A percentile compares a stretch with the other conserved stretches of the same genome.
These are phyloP conservation scores for Paramecium primaurelia DNA, from an alignment of 73 alveolate genomes.

Conservation along the genomic window DNA sequence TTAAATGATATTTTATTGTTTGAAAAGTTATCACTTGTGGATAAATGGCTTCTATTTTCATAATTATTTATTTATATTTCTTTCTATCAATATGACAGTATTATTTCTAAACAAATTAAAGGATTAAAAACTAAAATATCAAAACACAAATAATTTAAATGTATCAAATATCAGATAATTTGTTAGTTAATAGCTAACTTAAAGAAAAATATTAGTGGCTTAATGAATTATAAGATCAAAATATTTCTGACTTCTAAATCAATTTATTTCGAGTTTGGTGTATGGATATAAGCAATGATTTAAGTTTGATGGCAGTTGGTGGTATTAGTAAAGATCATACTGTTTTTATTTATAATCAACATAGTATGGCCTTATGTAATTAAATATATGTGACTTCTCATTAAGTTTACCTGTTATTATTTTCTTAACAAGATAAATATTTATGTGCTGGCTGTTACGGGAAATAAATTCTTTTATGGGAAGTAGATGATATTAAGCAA, in stretches of 20 bases:
- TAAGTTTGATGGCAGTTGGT: not conserved
- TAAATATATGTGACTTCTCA: not conserved
- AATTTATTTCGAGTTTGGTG: not conserved
- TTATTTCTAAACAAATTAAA: not conserved
- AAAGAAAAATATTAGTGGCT: not conserved
- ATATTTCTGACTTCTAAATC: not conserved
- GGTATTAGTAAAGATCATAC: not conserved
- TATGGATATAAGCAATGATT: not conserved
- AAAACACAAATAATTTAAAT: not conserved
- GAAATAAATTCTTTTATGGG: not conserved
- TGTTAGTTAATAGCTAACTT: not conserved
- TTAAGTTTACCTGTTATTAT: not conserved
- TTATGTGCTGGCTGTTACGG: not conserved
- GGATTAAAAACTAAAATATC: not conserved
- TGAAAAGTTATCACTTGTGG: not conserved
- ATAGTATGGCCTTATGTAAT: not conserved
- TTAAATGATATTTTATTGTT: not conserved
- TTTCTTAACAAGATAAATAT: not conserved
- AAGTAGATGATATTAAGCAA: not conserved
- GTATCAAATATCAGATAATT: not conserved
- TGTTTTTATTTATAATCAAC: not conserved
- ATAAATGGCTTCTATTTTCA: not conserved
- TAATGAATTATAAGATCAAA: not conserved
- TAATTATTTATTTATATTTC: not conserved
- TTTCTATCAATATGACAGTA: not conserved